Conservation (phyloP, 179 eudicot species). For the Camellia oleifera region DNA sequence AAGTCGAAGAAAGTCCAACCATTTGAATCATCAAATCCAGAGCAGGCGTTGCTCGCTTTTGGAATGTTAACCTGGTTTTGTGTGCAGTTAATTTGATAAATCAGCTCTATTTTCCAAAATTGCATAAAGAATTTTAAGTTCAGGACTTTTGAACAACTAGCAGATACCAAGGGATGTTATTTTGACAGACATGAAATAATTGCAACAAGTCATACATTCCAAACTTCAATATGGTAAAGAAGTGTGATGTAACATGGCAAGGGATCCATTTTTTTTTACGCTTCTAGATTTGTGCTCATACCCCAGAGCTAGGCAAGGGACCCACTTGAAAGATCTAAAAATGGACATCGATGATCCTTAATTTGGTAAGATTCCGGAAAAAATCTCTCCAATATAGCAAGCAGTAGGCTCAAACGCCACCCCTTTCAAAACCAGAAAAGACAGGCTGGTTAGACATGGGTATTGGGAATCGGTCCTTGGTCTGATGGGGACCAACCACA, state of each 20-base stretch:
- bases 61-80: conserved; percentile 52
- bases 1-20: conserved; percentile 75
- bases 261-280: background rate
- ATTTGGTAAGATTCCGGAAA: background rate
- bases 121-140: background rate
- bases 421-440: background rate
- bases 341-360: background rate
- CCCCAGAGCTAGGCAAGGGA: background rate
- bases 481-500: background rate
- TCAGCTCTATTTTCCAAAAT: background rate
- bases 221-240: background rate
- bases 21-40: conserved; percentile 44
- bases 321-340: background rate
- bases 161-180: background rate
- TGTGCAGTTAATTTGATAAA: background rate
- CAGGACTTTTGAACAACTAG: background rate
- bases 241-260: background rate
- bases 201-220: background rate
- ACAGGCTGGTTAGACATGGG: background rate
- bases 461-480: background rate
- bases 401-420: background rate
- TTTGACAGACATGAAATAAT: conserved; percentile 1
- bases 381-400: background rate
- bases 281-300: background rate
- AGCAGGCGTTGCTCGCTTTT: conserved; percentile 60